A percentile compares a stretch with the other conserved stretches of the same genome.
These are phyloP conservation scores for Solanum tacnaense DNA, from an alignment of 257 asterid genomes.

Conservation along the genomic window DNA sequence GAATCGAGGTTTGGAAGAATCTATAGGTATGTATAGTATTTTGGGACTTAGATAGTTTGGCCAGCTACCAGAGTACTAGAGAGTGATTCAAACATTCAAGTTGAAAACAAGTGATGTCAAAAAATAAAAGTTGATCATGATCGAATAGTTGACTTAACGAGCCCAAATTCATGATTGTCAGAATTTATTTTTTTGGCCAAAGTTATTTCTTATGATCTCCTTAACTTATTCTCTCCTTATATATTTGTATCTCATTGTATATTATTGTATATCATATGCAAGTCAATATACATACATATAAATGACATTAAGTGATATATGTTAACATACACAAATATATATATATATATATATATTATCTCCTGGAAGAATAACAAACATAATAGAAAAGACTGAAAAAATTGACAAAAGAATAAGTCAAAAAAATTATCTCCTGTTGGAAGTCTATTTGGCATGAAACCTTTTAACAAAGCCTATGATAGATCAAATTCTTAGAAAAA, in stretches of 20 bases:
- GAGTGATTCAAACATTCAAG: not conserved
- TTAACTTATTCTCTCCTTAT: not conserved
- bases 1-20: not conserved
- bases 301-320: not conserved
- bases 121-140: not conserved
- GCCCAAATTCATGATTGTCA: not conserved
- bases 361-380: too few relatives aligned
- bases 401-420: too few relatives aligned
- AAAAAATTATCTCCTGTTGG: too few relatives aligned
- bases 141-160: not conserved
- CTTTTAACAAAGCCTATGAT: too few relatives aligned
- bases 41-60: not conserved
- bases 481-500: too few relatives aligned
- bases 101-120: not conserved
- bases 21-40: not conserved
- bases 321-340: too few relatives aligned
- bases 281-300: not conserved
- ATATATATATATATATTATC: too few relatives aligned
- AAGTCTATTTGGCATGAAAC: too few relatives aligned
- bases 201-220: not conserved
- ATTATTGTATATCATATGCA: not conserved
- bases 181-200: too few relatives aligned
- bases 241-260: too few relatives aligned
- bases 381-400: too few relatives aligned
- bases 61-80: fast-evolving